Percentiles rank a stretch among this genome's conserved stretches.
These are phyloP conservation scores for Fusarium sp. DNA, from an alignment of 2,329 filamentous ascomycete species.

Conservation along the genomic window DNA sequence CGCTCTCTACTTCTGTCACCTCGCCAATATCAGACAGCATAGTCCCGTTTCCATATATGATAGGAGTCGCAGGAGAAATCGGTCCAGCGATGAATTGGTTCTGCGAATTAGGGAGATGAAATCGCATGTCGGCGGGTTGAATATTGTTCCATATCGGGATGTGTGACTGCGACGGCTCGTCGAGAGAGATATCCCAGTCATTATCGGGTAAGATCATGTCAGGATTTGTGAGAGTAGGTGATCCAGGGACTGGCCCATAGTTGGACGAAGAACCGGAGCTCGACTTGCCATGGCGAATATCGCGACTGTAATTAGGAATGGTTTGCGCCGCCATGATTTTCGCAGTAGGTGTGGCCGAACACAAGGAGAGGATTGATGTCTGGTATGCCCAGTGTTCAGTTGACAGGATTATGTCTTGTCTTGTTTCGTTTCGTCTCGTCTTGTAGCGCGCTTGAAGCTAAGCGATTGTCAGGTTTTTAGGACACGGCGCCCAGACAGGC, in stretches of 20 bases:
- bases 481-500: conserved; percentile 25
- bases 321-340: conserved; percentile 49
- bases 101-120: conserved; percentile 56
- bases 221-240: conserved; percentile 90
- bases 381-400: background rate
- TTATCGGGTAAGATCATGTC: conserved; percentile 92
- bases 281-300: conserved; percentile 46
- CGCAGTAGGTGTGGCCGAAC: background rate
- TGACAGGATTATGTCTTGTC: conserved; percentile 8
- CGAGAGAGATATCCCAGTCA: conserved; percentile 66
- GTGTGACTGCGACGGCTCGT: conserved; percentile 62
- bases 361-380: background rate
- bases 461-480: conserved; percentile 7
- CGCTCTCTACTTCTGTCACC: conserved; percentile 66
- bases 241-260: conserved; percentile 69
- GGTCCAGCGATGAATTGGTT: conserved; percentile 56
- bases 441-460: conserved; percentile 16
- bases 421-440: conserved; percentile 17
- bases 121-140: conserved; percentile 52
- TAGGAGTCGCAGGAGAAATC: conserved; percentile 68
- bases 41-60: conserved; percentile 76
- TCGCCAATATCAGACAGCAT: conserved; percentile 75
- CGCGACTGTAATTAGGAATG: conserved; percentile 41
- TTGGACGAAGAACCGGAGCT: conserved; percentile 45
- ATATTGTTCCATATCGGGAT: conserved; percentile 64